These are phyloP conservation scores for Leccinum subtestaceum DNA, from an alignment of 768 basidiomycete genomes.

Conservation along the genomic window DNA sequence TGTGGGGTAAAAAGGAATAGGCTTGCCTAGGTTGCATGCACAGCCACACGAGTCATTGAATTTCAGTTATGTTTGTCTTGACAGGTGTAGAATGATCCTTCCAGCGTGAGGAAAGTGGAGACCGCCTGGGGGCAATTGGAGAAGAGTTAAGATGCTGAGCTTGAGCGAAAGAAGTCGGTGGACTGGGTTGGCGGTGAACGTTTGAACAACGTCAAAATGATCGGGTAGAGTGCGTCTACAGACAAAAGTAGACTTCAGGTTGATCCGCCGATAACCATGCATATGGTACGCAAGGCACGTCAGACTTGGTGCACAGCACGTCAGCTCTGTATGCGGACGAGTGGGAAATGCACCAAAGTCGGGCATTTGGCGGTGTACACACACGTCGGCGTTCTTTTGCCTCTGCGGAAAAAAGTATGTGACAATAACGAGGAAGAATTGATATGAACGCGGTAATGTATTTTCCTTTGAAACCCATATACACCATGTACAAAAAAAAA, in stretches of 20 bases:
- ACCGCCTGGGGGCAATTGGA: neutral
- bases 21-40: neutral
- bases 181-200: neutral
- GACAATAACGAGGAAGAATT: neutral
- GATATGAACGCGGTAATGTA: neutral
- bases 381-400: neutral
- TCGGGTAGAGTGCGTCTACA: neutral
- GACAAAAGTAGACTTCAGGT: neutral
- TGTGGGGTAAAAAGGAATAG: neutral
- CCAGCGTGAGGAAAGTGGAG: neutral
- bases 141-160: no score
- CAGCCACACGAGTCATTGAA: neutral
- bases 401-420: neutral
- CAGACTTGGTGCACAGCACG: neutral
- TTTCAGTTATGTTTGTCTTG: neutral
- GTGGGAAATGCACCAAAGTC: neutral
- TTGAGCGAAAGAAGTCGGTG: neutral
- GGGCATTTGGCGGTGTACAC: neutral
- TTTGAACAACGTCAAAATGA: neutral
- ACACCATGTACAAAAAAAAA: slow-evolving; percentile 1
- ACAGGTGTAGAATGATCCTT: neutral
- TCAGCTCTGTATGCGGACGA: neutral
- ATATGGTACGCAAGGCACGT: neutral
- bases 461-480: neutral
- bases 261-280: neutral